Base-by-base conservation (phyloP, 176 grass and related monocot species). In the Oryza coarctata region DNA sequence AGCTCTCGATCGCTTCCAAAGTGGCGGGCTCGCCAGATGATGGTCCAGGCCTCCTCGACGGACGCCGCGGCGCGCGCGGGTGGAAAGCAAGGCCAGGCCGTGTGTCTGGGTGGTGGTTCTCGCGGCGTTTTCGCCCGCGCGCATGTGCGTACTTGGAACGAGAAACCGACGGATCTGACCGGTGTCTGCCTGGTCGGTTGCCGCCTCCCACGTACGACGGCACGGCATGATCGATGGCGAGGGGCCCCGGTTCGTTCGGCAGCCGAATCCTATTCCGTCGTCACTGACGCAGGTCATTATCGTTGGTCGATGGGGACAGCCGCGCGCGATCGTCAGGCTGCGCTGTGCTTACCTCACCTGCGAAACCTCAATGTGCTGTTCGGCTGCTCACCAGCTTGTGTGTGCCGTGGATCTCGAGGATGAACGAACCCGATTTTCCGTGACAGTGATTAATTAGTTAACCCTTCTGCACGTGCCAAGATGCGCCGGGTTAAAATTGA, bases 321-420 rank as follows among this genome's bases (percentile, higher is more conserved):
- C 64, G 2, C 22, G 9, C 20, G 11, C 28, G 18, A 3, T 71
- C 79, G 79, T 81, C 79, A 81, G 49, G 79, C 79, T 81, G 79
- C 67, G 79, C 67, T 71, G 25, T 61, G 79, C 79, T 81, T 12
- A 71, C 67, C 49, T 71, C 79, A 81, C 40, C 47, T 17, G 35
- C 34, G 27, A 29, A 31, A 12, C 0, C 39, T 28, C 9, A 12
- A 10, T 23, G 52, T 9, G 52, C 20, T 58, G 20, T 22, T 33
- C 3, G 0, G 5, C 18, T 55, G 1, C 18, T 17, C 14, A 50
- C 47, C 17, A 52, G 45, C 5, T 7, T 50, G 17, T 52, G 32
- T 4, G 18, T 52, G 18, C 50, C 1, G 50, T 55, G 20, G 50
- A 55, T 55, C 50, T 55, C 50, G 55, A 60, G 55, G 55, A 58